These are phyloP conservation scores for Cercospora sp. DNA, from an alignment of 2,329 filamentous ascomycete genomes.

Conservation along the genomic window DNA sequence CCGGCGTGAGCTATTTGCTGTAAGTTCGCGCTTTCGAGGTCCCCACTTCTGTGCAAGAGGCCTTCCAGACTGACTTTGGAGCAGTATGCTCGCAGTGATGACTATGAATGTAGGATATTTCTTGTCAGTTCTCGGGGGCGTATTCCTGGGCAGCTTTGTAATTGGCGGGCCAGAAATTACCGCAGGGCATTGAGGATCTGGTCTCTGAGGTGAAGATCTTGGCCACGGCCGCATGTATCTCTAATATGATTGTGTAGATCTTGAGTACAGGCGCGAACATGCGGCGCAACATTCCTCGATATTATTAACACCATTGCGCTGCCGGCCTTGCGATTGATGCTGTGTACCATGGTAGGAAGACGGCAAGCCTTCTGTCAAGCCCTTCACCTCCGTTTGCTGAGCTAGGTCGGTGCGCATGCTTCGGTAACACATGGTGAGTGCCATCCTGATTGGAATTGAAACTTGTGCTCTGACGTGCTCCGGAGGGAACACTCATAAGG, in stretches of 20 bases:
- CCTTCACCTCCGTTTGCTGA: neutral
- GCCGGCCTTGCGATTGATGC: neutral
- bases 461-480: neutral
- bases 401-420: neutral
- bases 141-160: conserved; percentile 66
- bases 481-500: too few species aligned
- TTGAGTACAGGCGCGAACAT: neutral
- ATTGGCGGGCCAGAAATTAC: neutral
- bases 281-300: neutral
- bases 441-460: neutral
- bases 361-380: neutral
- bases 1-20: conserved; percentile 78
- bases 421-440: neutral
- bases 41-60: neutral
- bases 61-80: neutral
- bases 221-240: neutral
- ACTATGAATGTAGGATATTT: conserved; percentile 84
- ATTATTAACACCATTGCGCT: neutral
- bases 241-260: neutral
- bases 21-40: conserved; percentile 51
- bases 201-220: too few species aligned
- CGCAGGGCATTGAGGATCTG: neutral
- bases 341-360: neutral
- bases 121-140: conserved; percentile 68
- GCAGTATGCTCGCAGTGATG: conserved; percentile 87